A percentile compares a stretch with the other conserved stretches of the same genome.
These are phyloP conservation scores for Lactarius deliciosus DNA, from an alignment of 768 basidiomycete genomes.

Conservation along the genomic window DNA sequence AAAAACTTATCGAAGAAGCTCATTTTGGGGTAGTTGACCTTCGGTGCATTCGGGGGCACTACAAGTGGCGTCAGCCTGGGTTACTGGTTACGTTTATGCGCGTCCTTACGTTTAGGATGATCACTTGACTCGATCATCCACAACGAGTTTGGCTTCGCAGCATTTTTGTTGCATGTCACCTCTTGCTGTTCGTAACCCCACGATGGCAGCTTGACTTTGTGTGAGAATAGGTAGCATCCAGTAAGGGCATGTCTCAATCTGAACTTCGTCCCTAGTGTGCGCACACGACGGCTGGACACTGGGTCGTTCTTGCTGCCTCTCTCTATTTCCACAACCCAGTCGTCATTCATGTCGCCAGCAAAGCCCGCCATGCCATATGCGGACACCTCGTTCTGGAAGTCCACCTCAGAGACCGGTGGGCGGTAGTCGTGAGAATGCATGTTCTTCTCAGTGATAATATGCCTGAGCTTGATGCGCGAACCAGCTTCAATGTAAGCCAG, in stretches of 20 bases:
- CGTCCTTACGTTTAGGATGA: constrained; percentile 66
- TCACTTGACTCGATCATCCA: constrained; percentile 91
- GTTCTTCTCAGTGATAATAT: constrained; percentile 76
- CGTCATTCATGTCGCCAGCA: constrained; percentile 88
- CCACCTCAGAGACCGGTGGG: constrained; percentile 94
- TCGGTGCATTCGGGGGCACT: constrained; percentile 73
- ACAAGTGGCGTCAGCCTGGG: constrained; percentile 13
- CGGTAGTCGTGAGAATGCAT: constrained; percentile 95
- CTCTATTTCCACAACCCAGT: constrained; percentile 88
- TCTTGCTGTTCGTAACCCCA: constrained; percentile 99
- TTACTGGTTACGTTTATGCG: constrained; percentile 6
- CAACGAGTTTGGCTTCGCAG: constrained; percentile 80
- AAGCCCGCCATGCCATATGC: constrained; percentile 88
- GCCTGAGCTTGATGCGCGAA: constrained; percentile 76
- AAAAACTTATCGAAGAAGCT: constrained; percentile 88
- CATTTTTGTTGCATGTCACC: constrained; percentile 99
- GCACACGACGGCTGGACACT: constrained; percentile 66
- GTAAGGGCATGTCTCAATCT: constrained; percentile 80
- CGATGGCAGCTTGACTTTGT: constrained; percentile 96
- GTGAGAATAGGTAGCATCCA: constrained; percentile 96
- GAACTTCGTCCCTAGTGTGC: constrained; percentile 81
- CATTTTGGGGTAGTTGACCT: constrained; percentile 89
- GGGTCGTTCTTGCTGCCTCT: constrained; percentile 60
- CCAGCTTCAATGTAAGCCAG: constrained; percentile 64
- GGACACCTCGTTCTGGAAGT: constrained; percentile 98